Percentiles rank a stretch among this genome's conserved stretches.
Evolutionary conservation across 805 yeast genomes (phyloP).

Genomic region (Metschnikowia kofuensis): DNA sequence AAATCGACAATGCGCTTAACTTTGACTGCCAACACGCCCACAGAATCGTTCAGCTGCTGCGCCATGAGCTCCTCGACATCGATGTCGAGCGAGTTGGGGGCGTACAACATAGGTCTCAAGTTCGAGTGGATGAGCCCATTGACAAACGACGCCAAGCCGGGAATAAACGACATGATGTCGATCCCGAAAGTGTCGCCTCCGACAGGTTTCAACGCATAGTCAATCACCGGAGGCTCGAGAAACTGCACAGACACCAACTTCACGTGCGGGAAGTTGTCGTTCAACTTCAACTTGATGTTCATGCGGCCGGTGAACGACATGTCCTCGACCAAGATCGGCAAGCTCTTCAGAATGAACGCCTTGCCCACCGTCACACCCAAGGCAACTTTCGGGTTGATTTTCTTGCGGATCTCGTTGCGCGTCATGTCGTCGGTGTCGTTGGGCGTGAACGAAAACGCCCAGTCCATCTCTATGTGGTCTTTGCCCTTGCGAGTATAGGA

Average conservation of each 20-base stretch:
- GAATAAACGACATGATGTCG: slow-evolving; percentile 80
- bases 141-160: slow-evolving; percentile 73
- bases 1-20: slow-evolving; percentile 51
- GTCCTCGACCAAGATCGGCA: slow-evolving; percentile 79
- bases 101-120: slow-evolving; percentile 75
- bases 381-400: slow-evolving; percentile 77
- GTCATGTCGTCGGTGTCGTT: slow-evolving; percentile 84
- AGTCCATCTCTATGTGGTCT: slow-evolving; percentile 74
- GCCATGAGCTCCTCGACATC: slow-evolving; percentile 72
- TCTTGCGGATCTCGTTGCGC: slow-evolving; percentile 63
- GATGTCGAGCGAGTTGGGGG: slow-evolving; percentile 76
- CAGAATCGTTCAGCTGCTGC: slow-evolving; percentile 60
- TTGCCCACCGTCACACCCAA: slow-evolving; percentile 80
- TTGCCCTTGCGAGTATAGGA: slow-evolving; percentile 69
- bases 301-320: slow-evolving; percentile 73
- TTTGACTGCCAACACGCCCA: slow-evolving; percentile 66
- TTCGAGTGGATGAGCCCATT: slow-evolving; percentile 65
- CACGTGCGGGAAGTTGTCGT: slow-evolving; percentile 74
- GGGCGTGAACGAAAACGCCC: slow-evolving; percentile 80
- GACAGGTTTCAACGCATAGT: slow-evolving; percentile 77
- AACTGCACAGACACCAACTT: slow-evolving; percentile 67
- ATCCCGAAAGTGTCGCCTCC: slow-evolving; percentile 88
- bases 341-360: slow-evolving; percentile 69
- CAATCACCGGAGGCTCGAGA: slow-evolving; percentile 75
- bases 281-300: slow-evolving; percentile 58